A percentile compares a stretch with the other conserved stretches of the same genome.
phyloP scores from a whole-genome alignment of 2,329 filamentous ascomycete genomes.

The Cladosporium sphaerospermum region DNA sequence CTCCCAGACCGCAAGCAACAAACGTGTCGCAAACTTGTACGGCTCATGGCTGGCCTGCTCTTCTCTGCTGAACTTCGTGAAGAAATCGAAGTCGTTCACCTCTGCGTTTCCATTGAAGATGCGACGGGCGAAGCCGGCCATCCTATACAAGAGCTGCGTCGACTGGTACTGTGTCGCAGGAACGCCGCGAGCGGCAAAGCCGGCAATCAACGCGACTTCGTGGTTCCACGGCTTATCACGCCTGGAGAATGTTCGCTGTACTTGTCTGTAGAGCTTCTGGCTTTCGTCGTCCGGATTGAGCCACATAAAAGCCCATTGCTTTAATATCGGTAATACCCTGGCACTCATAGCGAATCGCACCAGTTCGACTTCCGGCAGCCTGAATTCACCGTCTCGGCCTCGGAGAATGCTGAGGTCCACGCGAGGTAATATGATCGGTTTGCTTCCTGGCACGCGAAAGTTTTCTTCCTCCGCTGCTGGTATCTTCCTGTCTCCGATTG shows the following conservation, averaged over 20 bases:
- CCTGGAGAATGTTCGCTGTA: neutral
- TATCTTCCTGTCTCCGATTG: neutral
- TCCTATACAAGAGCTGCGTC: neutral
- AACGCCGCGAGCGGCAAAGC: neutral
- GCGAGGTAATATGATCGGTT: neutral
- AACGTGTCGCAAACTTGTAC: neutral
- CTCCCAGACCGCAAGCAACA: conserved; percentile 4
- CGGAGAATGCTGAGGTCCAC: conserved; percentile 3
- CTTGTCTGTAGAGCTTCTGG: neutral
- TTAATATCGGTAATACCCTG: neutral
- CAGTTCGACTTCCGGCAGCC: neutral
- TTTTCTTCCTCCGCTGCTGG: neutral
- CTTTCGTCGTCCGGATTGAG: conserved; percentile 3
- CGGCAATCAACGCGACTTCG: neutral
- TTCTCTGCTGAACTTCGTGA: neutral
- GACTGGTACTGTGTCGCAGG: neutral
- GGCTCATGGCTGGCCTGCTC: neutral
- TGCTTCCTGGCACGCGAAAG: neutral
- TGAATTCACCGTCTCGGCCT: neutral
- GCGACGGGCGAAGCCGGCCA: neutral
- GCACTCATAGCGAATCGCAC: conserved; percentile 1
- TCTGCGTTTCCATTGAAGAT: neutral
- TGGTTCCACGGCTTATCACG: neutral
- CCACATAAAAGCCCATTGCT: conserved; percentile 8
- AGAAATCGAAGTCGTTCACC: neutral